Evolutionary conservation across 1,284 basidiomycete species (phyloP).

Genomic region (Trametes versicolor): DNA sequence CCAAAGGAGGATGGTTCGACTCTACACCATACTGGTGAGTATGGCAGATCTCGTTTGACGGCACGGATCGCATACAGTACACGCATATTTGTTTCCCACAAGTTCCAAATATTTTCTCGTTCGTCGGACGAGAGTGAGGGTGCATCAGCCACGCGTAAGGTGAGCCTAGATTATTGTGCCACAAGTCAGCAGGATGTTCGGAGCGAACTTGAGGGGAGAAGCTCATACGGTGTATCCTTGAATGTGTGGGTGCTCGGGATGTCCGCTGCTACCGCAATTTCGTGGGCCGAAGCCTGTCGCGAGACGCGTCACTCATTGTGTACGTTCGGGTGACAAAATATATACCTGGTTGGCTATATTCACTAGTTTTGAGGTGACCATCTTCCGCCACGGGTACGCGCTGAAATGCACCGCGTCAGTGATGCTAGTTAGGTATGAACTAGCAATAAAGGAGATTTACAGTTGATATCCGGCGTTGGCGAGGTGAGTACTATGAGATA

Average conservation of each 20-base stretch:
- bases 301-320: not conserved
- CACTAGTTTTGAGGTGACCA: slow-evolving; percentile 11
- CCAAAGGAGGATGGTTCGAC: slow-evolving; percentile 64
- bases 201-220: not conserved
- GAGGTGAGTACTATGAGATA: too few species aligned
- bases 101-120: slow-evolving; percentile 58
- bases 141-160: slow-evolving; percentile 47
- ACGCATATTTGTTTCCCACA: slow-evolving; percentile 69
- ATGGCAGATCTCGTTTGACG: too few species aligned
- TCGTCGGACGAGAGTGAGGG: slow-evolving; percentile 51
- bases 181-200: too few species aligned
- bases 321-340: not conserved
- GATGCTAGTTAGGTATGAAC: not conserved
- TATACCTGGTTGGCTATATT: slow-evolving; percentile 11
- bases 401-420: too few species aligned
- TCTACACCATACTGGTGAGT: not conserved
- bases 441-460: too few species aligned
- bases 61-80: slow-evolving; percentile 49
- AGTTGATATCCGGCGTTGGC: too few species aligned
- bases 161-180: slow-evolving; percentile 41
- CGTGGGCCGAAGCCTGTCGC: slow-evolving; percentile 22
- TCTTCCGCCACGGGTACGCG: not conserved
- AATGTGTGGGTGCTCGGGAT: slow-evolving; percentile 9
- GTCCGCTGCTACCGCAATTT: slow-evolving; percentile 20
- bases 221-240: slow-evolving; percentile 18